A percentile compares a stretch with the other conserved stretches of the same genome.
These are phyloP conservation scores for Aspergillaceae sp. DNA, from an alignment of 2,329 filamentous ascomycete genomes.

Conservation along the genomic window DNA sequence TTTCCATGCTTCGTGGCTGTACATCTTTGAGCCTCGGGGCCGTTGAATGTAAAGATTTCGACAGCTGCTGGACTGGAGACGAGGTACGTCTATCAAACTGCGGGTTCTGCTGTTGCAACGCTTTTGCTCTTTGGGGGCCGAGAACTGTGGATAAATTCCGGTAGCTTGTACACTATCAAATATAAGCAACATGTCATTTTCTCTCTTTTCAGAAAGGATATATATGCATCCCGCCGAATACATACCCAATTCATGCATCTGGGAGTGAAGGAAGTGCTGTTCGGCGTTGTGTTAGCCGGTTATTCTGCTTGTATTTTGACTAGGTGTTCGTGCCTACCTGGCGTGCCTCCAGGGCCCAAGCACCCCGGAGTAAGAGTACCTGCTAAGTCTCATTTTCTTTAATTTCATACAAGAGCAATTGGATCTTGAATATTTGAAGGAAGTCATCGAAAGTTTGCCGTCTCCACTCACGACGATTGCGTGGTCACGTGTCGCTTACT, in stretches of 20 bases:
- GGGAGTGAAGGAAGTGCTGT: conserved; percentile 6
- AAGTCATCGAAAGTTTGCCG: background rate
- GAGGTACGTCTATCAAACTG: background rate
- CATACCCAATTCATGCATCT: conserved; percentile 1
- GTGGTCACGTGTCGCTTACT: no score
- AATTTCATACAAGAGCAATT: background rate
- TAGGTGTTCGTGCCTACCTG: background rate
- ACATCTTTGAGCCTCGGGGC: background rate
- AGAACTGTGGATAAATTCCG: conserved; percentile 2
- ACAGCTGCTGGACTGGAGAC: background rate
- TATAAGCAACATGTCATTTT: background rate
- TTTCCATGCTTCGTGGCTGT: background rate
- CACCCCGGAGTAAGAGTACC: conserved; percentile 2
- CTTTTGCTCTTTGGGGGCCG: background rate
- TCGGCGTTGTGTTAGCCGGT: conserved; percentile 2
- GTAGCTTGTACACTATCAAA: conserved; percentile 2
- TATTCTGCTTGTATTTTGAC: background rate
- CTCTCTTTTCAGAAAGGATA: no score
- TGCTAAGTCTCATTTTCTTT: conserved; percentile 3
- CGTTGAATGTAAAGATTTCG: background rate
- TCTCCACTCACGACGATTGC: background rate
- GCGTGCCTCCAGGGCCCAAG: conserved; percentile 3
- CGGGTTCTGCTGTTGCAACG: background rate
- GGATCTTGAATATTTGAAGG: background rate
- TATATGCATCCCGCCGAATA: background rate